A percentile compares a stretch with the other conserved stretches of the same genome.
phyloP scores from a whole-genome alignment of 129 eudicot species.

The Pulicaria dysenterica region DNA sequence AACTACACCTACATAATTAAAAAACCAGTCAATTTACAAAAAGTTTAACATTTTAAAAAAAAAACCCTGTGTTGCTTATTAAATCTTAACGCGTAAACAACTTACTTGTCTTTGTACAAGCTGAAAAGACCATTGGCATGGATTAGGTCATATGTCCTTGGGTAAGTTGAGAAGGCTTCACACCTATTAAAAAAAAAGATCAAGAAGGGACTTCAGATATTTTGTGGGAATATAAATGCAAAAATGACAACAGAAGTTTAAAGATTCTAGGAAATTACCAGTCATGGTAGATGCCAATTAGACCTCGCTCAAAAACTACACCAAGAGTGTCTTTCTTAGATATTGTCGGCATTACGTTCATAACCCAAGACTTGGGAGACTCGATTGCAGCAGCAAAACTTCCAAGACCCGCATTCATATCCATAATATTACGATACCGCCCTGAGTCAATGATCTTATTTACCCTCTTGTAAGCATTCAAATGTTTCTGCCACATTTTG shows the following conservation, averaged over 20 bases:
- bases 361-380: conserved; percentile 62
- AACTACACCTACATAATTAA: conserved; percentile 50
- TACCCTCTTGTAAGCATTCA: conserved; percentile 59
- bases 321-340: conserved; percentile 57
- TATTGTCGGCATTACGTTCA: conserved; percentile 71
- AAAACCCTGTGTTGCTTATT: not conserved
- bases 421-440: conserved; percentile 69
- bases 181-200: conserved; percentile 43
- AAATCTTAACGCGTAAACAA: conserved; percentile 11
- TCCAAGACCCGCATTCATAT: conserved; percentile 75
- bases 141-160: conserved; percentile 68
- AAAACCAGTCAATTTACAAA: not conserved
- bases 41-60: not conserved
- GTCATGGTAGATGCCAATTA: conserved; percentile 71
- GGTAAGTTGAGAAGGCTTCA: conserved; percentile 79
- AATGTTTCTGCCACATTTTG: conserved; percentile 61
- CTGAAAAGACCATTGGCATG: conserved; percentile 67
- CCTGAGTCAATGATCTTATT: conserved; percentile 63
- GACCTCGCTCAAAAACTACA: conserved; percentile 58
- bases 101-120: conserved; percentile 68
- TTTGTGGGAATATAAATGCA: not conserved
- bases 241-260: not conserved
- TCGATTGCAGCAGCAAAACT: conserved; percentile 74
- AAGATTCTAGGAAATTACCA: conserved; percentile 41
- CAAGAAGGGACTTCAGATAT: not conserved